These are phyloP conservation scores for Ophiocordyceps camponoti-floridani DNA, from an alignment of 2,329 filamentous ascomycete species.

Conservation along the genomic window DNA sequence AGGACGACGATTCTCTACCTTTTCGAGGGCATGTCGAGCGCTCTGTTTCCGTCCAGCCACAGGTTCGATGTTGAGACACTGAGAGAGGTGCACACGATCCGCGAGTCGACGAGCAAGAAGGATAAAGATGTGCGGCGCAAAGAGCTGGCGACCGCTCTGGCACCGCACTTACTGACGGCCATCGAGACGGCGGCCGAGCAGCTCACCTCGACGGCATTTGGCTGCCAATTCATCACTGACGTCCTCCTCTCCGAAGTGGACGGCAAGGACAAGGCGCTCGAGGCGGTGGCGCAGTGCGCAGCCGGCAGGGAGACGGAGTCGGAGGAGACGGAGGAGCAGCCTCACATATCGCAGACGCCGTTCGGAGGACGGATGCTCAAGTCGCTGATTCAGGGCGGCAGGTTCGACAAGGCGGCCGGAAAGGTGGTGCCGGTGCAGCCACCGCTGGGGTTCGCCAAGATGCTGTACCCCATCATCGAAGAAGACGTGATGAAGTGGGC, in stretches of 20 bases:
- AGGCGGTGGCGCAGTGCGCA: slow-evolving; percentile 48
- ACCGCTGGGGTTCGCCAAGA: slow-evolving; percentile 59
- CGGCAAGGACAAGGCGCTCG: slow-evolving; percentile 58
- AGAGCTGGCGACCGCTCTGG: slow-evolving; percentile 60
- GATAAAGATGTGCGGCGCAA: slow-evolving; percentile 56
- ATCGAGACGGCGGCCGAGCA: slow-evolving; percentile 50
- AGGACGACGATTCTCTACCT: slow-evolving; percentile 61
- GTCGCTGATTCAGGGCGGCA: slow-evolving; percentile 74
- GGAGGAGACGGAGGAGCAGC: slow-evolving; percentile 19
- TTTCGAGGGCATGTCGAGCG: slow-evolving; percentile 48
- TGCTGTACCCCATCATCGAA: slow-evolving; percentile 69
- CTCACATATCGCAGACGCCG: slow-evolving; percentile 42
- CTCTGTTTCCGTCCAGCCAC: slow-evolving; percentile 42
- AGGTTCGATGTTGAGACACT: slow-evolving; percentile 52
- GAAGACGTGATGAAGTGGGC: slow-evolving; percentile 67
- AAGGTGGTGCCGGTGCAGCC: slow-evolving; percentile 55
- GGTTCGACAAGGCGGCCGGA: slow-evolving; percentile 60
- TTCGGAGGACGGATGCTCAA: slow-evolving; percentile 74
- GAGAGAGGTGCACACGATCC: slow-evolving; percentile 59
- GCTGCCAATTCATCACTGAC: slow-evolving; percentile 73
- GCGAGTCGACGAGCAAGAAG: slow-evolving; percentile 82
- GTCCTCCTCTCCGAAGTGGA: slow-evolving; percentile 60
- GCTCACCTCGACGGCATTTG: slow-evolving; percentile 60
- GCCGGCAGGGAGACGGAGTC: slow-evolving; percentile 31
- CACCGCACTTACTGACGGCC: slow-evolving; percentile 55